Base-by-base conservation (phyloP, 1,139 yeast genomes). In the Blastobotrys ciferrii region DNA sequence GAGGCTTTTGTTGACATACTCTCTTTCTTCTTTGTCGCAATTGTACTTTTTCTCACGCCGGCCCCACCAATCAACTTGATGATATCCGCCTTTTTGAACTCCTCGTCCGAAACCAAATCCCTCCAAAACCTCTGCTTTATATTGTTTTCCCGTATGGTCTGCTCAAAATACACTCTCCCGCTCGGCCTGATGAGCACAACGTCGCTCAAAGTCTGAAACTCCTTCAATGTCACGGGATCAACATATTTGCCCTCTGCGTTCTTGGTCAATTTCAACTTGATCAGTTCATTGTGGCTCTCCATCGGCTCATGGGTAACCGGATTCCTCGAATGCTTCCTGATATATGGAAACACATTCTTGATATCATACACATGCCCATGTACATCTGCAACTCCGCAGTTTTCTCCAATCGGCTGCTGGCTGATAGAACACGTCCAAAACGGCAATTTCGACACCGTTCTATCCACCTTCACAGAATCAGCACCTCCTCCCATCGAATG, bases 341-440 rank as follows among this genome's bases (percentile, higher is more conserved):
- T 47, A 56, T 60, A 66, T 1, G 68, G 68, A 33, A 65, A 52
- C 20, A 69, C 59, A 42, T 66, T 65, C 42, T 58, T 54, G 32
- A 64, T 53, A 49, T 69, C 73, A 54, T 61, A 69, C 2, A 69
- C 68, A 47, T 61, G 59, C 13, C 70, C 71, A 13, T 60, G 57
- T 6, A 35, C 32, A 43, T 66, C 68, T 31, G 62, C 59, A 28
- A 67, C 62, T 2, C 69, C 68, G 38, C 58, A 53, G 30, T 53
- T 59, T 7, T 50, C 53, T 30, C 54, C 59, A 41, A 68, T 59
- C 3, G 69, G 67, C 52, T 65, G 69, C 38, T 64, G 63, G 40
- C 69, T 60, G 30, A 69, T 61, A 20, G 65, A 53, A 52, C 73
- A 69, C 15, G 67, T 59, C 61, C 67, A 65, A 50, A 68, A 69